Evolutionary conservation across 2,329 filamentous ascomycete genomes (phyloP), one percentile per base, ranked within the genome.

Genomic region (Venturia carpophila): DNA sequence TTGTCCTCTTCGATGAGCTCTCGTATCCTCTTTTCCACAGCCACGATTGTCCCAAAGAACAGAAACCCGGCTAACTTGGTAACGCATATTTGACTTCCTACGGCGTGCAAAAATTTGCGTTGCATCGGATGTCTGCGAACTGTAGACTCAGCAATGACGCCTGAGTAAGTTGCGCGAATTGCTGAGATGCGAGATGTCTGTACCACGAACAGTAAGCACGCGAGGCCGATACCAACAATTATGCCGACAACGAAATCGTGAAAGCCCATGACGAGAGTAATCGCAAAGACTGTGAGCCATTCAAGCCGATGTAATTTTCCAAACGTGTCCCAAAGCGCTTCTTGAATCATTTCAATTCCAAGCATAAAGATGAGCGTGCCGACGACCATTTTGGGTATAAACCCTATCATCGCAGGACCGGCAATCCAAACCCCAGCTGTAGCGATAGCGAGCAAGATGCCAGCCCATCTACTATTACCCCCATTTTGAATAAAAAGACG

Each of bases 31-130:
- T 91, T 89, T 75, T 99, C 94, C 0, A 99, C 93, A 60, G 91
- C 91, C 64, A 97, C 93, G 69, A 99, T 96, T 2, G 92, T 97
- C 19, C 94, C 94, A 70, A 99, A 99, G 80, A 99, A 99, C n/a
- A 99, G 84, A 72, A 93, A 97, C 0, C 94, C 93, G 0, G 90
- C 88, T 19, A 99, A 83, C 75, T 97, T 97, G 71, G 96, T 89
- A 62, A 97, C 87, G 66, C 90, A 89, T 42, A 95, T 94, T 73
- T 99, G 94, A 41, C 85, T 84, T 3, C 93, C 92, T 19, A 94
- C 92, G 69, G 93, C 84, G 67, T 87, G 87, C 4, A 99, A 80
- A 72, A 94, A 99, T 66, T 89, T 86, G 67, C 92, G 88, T 71
- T 99, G 94, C 3, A 92, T 87, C 0, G 91, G 90, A 69, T 96